phyloP scores from a whole-genome alignment of 1,284 basidiomycete species.

The Neolentinus lepideus region DNA sequence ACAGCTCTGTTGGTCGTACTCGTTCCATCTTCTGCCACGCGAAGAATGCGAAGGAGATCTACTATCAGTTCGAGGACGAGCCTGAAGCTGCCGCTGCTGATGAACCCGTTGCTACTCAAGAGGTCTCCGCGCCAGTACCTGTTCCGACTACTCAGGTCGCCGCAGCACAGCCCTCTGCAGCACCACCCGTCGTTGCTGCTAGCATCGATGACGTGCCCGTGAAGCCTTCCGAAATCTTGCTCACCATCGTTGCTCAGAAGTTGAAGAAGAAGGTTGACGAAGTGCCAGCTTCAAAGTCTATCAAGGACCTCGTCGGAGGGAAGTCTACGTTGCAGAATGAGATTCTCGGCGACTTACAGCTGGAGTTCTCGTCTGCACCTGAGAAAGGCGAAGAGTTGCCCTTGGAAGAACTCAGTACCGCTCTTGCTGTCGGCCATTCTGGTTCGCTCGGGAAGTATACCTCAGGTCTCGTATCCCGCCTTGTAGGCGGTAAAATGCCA shows the following conservation, averaged over 20 bases:
- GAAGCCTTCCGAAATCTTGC: conserved; percentile 87
- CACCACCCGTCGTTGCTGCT: conserved; percentile 55
- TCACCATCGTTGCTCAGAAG: conserved; percentile 92
- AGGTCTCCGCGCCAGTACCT: conserved; percentile 33
- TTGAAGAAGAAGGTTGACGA: conserved; percentile 93
- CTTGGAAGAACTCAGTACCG: conserved; percentile 89
- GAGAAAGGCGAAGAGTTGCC: conserved; percentile 98
- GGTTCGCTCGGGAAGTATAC: conserved; percentile 95
- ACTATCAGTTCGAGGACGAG: conserved; percentile 96
- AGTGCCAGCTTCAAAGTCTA: conserved; percentile 88
- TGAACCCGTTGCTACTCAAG: conserved; percentile 28
- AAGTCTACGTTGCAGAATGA: conserved; percentile 99
- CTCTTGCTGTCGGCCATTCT: conserved; percentile 75
- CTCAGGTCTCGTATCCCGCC: conserved; percentile 85
- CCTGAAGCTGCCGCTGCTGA: conserved; percentile 39
- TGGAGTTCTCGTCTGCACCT: conserved; percentile 86
- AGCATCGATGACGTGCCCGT: conserved; percentile 86
- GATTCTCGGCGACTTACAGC: conserved; percentile 88
- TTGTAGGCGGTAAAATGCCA: conserved; percentile 95
- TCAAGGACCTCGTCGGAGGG: conserved; percentile 97
- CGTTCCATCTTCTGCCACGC: conserved; percentile 89
- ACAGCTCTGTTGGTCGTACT: conserved; percentile 78
- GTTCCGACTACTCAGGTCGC: conserved; percentile 37
- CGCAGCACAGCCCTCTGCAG: conserved; percentile 34
- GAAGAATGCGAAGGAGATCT: conserved; percentile 95